A percentile compares a stretch with the other conserved stretches of the same genome.
phyloP scores from a whole-genome alignment of 2,329 filamentous ascomycete genomes.

The Fusarium papillatum region DNA sequence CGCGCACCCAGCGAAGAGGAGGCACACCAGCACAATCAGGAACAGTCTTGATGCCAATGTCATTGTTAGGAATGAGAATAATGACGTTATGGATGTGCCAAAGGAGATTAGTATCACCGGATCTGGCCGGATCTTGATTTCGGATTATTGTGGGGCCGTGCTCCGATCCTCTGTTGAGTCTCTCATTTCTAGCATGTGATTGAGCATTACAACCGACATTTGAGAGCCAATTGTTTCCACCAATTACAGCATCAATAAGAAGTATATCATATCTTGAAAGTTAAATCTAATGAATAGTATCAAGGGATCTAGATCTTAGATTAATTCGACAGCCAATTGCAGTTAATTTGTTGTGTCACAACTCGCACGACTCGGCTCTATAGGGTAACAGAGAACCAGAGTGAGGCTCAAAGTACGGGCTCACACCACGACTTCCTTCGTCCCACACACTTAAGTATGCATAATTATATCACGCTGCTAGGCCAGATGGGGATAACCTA shows the following conservation, averaged over 20 bases:
- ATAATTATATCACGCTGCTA: too few species aligned
- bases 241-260: neutral
- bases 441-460: too few species aligned
- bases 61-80: constrained; percentile 18
- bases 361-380: too few species aligned
- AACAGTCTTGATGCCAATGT: constrained; percentile 32
- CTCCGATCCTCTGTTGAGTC: neutral
- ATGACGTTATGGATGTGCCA: constrained; percentile 29
- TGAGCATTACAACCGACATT: too few species aligned
- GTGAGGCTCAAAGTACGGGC: too few species aligned
- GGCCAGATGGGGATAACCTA: too few species aligned
- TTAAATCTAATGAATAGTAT: neutral
- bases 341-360: too few species aligned
- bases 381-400: too few species aligned
- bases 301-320: neutral
- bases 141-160: constrained; percentile 7
- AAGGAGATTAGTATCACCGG: neutral
- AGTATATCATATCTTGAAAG: neutral
- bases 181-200: too few species aligned
- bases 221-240: neutral
- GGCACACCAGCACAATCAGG: constrained; percentile 34
- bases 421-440: too few species aligned
- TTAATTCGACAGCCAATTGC: neutral
- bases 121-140: neutral
- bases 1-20: constrained; percentile 46